Evolutionary conservation across 2,329 filamentous ascomycete genomes (phyloP).

Genomic region (Bipolaris oryzae): DNA sequence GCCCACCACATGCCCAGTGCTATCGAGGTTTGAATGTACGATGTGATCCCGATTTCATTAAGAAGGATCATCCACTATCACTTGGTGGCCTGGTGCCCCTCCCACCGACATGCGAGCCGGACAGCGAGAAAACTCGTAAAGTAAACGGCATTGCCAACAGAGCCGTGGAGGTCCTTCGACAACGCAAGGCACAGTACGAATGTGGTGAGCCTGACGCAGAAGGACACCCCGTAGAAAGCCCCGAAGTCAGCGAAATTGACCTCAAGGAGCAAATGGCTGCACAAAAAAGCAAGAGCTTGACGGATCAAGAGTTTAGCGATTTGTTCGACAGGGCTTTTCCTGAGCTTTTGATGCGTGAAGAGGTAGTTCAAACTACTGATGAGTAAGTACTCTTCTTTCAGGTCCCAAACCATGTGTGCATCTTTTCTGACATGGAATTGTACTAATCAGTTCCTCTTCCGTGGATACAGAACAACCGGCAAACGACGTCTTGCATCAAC

Average conservation of each 20-base stretch:
- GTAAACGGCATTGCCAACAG: constrained; percentile 87
- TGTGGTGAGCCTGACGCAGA: constrained; percentile 76
- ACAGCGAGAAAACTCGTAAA: constrained; percentile 87
- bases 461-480: constrained; percentile 73
- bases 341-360: constrained; percentile 69
- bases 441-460: constrained; percentile 87
- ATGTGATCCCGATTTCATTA: constrained; percentile 86
- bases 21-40: constrained; percentile 75
- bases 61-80: constrained; percentile 82
- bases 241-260: constrained; percentile 71
- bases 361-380: constrained; percentile 62
- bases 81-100: constrained; percentile 81
- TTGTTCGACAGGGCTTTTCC: constrained; percentile 77
- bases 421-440: constrained; percentile 37
- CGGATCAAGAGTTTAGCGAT: constrained; percentile 87
- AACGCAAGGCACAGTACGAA: constrained; percentile 86
- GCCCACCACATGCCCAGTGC: constrained; percentile 89
- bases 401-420: constrained; percentile 29
- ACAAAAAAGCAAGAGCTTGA: constrained; percentile 82
- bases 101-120: constrained; percentile 90
- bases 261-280: constrained; percentile 77
- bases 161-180: constrained; percentile 82
- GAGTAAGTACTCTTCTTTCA: constrained; percentile 58
- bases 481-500: constrained; percentile 74
- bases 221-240: constrained; percentile 64